Evolutionary conservation across 163 green algal species (phyloP).

Genomic region (Prototheca wickerhamii): DNA sequence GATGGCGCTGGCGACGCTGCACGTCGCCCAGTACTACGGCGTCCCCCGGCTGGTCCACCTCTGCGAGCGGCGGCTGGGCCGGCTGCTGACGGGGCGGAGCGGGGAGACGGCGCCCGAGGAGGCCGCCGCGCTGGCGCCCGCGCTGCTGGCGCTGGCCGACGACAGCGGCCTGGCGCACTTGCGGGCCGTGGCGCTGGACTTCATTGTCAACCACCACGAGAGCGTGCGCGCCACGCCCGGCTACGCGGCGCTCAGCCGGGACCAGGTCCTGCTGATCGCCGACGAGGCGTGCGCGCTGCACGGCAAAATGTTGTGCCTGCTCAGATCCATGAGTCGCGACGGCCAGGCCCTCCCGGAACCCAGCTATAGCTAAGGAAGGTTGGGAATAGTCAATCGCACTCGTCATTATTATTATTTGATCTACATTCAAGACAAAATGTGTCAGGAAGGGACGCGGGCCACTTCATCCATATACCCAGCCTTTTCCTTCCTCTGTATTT

Average conservation of each 20-base stretch:
- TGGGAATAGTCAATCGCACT: too few relatives aligned
- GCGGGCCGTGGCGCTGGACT: constrained; percentile 33
- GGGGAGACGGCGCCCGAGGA: background rate
- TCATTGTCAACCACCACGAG: constrained; percentile 25
- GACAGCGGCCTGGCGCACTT: constrained; percentile 35
- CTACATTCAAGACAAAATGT: too few relatives aligned
- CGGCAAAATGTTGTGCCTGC: background rate
- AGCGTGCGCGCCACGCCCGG: background rate
- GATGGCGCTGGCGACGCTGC: constrained; percentile 24
- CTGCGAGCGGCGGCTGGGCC: constrained; percentile 29
- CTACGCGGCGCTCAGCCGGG: background rate
- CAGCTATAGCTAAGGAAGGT: background rate
- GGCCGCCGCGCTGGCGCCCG: constrained; percentile 18
- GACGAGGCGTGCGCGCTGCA: background rate
- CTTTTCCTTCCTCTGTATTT: too few relatives aligned
- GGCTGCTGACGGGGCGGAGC: constrained; percentile 9
- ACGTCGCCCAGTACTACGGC: constrained; percentile 41
- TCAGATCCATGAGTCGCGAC: background rate
- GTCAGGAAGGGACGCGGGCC: too few relatives aligned
- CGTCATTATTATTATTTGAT: too few relatives aligned
- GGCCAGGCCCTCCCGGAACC: background rate
- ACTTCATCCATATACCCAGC: too few relatives aligned
- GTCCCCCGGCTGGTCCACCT: constrained; percentile 23
- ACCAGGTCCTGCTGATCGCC: background rate
- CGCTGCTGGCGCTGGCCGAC: constrained; percentile 35